These are phyloP conservation scores for Populus ilicifolia DNA, from an alignment of 345 rosid genomes.

Conservation along the genomic window DNA sequence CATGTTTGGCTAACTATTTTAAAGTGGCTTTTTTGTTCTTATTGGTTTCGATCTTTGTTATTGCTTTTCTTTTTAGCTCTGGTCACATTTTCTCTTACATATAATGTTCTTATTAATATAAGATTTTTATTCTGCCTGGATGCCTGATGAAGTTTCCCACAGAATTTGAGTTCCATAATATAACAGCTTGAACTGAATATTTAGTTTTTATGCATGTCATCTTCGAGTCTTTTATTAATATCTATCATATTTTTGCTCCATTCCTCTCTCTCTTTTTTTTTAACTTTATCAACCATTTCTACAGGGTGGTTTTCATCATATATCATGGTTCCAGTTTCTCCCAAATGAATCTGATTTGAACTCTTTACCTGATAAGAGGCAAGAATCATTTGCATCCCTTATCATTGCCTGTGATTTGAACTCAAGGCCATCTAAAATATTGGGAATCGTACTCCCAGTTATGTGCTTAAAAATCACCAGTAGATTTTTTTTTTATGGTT, in stretches of 20 bases:
- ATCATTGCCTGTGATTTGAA: conserved; percentile 4
- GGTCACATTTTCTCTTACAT: neutral
- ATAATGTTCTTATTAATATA: neutral
- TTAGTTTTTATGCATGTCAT: neutral
- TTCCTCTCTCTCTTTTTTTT: neutral
- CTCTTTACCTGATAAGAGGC: conserved; percentile 72
- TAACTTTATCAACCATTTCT: conserved; percentile 3
- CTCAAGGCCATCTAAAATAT: conserved; percentile 4
- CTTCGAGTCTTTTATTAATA: neutral
- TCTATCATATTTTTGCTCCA: neutral
- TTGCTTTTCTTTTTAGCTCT: neutral
- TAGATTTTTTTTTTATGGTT: neutral
- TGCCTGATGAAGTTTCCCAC: neutral
- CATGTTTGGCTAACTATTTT: neutral
- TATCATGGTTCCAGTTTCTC: conserved; percentile 97
- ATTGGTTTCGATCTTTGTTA: neutral
- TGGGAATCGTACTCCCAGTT: neutral
- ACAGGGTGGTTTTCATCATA: conserved; percentile 82
- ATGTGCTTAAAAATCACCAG: neutral
- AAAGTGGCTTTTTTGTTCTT: neutral
- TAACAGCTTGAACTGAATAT: neutral
- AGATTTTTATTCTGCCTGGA: neutral
- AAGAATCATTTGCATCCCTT: conserved; percentile 3
- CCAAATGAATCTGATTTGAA: conserved; percentile 79
- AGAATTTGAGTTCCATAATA: neutral